Evolutionary conservation across 495 filamentous ascomycete species (phyloP).

Genomic region (Evansstolkia leycettana): DNA sequence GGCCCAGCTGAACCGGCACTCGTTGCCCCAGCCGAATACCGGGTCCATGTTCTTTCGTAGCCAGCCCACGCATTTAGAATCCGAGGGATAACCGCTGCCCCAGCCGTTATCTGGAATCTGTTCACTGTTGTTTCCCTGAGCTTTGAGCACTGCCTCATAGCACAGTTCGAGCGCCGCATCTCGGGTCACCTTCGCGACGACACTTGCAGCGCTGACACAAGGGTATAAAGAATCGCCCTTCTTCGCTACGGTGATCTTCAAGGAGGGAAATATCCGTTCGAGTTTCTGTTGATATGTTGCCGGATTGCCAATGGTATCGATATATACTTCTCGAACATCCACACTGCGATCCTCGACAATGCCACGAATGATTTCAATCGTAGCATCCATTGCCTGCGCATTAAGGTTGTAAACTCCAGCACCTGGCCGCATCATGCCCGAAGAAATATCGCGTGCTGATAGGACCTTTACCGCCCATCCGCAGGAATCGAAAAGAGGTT

Average conservation of each 20-base stretch:
- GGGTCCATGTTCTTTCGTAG: slow-evolving; percentile 77
- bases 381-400: slow-evolving; percentile 95
- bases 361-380: slow-evolving; percentile 66
- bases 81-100: slow-evolving; percentile 90
- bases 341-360: slow-evolving; percentile 60
- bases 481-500: slow-evolving; percentile 55
- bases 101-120: slow-evolving; percentile 33
- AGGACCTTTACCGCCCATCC: slow-evolving; percentile 75
- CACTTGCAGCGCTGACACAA: slow-evolving; percentile 83
- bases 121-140: slow-evolving; percentile 4
- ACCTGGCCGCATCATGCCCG: slow-evolving; percentile 62
- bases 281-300: slow-evolving; percentile 72
- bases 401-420: slow-evolving; percentile 76
- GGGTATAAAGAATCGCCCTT: slow-evolving; percentile 94
- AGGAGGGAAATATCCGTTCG: slow-evolving; percentile 69
- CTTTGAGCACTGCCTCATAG: slow-evolving; percentile 36
- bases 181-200: slow-evolving; percentile 90
- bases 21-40: slow-evolving; percentile 87
- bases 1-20: slow-evolving; percentile 90
- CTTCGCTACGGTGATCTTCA: slow-evolving; percentile 79
- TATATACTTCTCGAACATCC: slow-evolving; percentile 77
- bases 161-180: slow-evolving; percentile 77
- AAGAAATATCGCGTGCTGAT: slow-evolving; percentile 71
- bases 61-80: slow-evolving; percentile 71
- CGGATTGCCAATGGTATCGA: slow-evolving; percentile 86